These are phyloP conservation scores for Dryas integrifolia DNA, from an alignment of 331 rosid genomes.

Conservation along the genomic window DNA sequence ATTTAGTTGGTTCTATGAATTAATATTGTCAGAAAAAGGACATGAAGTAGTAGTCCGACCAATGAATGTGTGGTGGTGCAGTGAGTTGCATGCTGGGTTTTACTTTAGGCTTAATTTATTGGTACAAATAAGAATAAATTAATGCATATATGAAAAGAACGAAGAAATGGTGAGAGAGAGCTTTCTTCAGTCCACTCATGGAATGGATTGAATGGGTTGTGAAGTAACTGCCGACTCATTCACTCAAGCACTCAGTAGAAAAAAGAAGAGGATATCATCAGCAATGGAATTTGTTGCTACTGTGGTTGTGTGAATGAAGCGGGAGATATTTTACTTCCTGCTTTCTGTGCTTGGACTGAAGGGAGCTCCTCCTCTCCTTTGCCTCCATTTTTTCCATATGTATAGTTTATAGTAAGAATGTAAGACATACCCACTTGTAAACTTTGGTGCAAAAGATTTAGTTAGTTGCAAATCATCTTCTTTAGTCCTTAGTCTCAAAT, in stretches of 20 bases:
- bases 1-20: conserved; percentile 2
- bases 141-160: not conserved
- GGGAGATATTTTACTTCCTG: conserved; percentile 62
- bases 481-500: too few relatives aligned
- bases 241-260: conserved; percentile 49
- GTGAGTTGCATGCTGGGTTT: conserved; percentile 15
- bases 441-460: too few relatives aligned
- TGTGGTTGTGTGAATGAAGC: conserved; percentile 70
- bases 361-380: conserved; percentile 88
- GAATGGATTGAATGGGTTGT: conserved; percentile 45
- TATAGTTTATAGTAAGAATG: too few relatives aligned
- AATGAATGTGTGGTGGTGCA: not conserved
- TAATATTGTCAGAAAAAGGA: not conserved
- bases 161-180: conserved; percentile 49
- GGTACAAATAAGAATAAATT: too few relatives aligned
- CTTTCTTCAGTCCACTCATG: conserved; percentile 88
- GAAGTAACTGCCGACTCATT: conserved; percentile 79
- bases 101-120: not conserved
- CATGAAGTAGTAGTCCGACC: not conserved
- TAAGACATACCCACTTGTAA: too few relatives aligned
- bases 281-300: conserved; percentile 25
- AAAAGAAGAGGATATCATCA: not conserved
- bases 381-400: not conserved
- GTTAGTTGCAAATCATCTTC: too few relatives aligned
- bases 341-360: conserved; percentile 98